Evolutionary conservation across 345 rosid species (phyloP).

Genomic region (Syzygium grande): DNA sequence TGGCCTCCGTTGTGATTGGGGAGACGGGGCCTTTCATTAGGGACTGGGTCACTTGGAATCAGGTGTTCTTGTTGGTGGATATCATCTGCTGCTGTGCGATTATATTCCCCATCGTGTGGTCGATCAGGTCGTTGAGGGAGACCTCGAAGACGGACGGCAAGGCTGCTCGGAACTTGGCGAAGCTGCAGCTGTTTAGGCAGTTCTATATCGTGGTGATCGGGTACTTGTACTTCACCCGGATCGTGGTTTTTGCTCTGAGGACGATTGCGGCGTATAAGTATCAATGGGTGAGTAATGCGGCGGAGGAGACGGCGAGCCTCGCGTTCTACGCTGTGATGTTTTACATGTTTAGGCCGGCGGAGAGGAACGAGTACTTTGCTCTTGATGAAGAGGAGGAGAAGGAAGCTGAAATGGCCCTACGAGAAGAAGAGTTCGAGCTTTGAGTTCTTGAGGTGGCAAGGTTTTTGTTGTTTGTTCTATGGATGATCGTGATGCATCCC

Average conservation of each 20-base stretch:
- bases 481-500: neutral
- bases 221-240: conserved; percentile 73
- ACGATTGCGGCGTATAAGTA: conserved; percentile 80
- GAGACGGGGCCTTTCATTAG: conserved; percentile 80
- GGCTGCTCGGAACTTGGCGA: conserved; percentile 75
- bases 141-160: conserved; percentile 78
- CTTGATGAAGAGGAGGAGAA: conserved; percentile 88
- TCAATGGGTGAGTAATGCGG: conserved; percentile 79
- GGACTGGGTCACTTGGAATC: conserved; percentile 94
- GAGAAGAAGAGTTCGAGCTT: conserved; percentile 84
- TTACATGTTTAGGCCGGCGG: conserved; percentile 84
- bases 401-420: conserved; percentile 70
- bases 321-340: conserved; percentile 61
- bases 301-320: conserved; percentile 70
- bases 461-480: neutral
- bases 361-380: conserved; percentile 71
- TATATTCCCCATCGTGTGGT: conserved; percentile 93
- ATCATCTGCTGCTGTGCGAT: conserved; percentile 85
- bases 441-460: conserved; percentile 12
- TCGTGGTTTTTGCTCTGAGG: conserved; percentile 78
- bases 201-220: conserved; percentile 82
- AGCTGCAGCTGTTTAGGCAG: conserved; percentile 75
- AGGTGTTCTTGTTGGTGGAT: conserved; percentile 72
- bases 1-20: conserved; percentile 74
- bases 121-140: conserved; percentile 67